These are phyloP conservation scores for Cadophora sp. DNA, from an alignment of 2,329 filamentous ascomycete species.

Conservation along the genomic window DNA sequence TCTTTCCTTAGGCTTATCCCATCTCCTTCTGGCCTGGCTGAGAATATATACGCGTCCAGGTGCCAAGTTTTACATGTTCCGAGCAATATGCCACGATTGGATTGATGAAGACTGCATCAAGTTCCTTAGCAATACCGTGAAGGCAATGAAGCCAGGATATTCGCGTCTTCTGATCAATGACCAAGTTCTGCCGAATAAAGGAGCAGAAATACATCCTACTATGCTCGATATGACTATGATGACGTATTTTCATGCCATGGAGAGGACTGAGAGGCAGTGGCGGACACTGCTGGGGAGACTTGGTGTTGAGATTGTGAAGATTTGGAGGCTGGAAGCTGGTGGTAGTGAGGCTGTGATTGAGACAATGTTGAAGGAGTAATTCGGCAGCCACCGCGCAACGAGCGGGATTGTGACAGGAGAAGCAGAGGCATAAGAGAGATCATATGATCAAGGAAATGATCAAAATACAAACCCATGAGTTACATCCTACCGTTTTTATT, in stretches of 20 bases:
- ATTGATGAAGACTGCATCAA: background rate
- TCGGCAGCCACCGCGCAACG: background rate
- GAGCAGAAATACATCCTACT: background rate
- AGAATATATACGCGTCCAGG: background rate
- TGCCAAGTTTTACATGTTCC: slow-evolving; percentile 16
- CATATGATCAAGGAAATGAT: no score
- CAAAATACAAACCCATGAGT: no score
- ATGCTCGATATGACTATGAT: slow-evolving; percentile 16
- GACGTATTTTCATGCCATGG: slow-evolving; percentile 7
- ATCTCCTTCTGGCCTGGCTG: background rate
- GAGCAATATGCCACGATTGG: slow-evolving; percentile 15
- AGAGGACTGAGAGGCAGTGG: slow-evolving; percentile 21
- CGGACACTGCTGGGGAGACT: background rate
- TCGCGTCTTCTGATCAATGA: slow-evolving; percentile 16
- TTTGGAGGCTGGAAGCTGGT: slow-evolving; percentile 10
- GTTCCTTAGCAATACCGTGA: background rate
- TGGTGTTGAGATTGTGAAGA: slow-evolving; percentile 20
- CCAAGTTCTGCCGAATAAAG: slow-evolving; percentile 6
- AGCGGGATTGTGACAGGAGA: no score
- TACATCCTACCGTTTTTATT: background rate
- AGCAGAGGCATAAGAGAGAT: no score
- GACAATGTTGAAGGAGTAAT: slow-evolving; percentile 12
- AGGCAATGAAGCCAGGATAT: slow-evolving; percentile 19
- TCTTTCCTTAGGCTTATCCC: no score
- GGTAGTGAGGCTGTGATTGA: slow-evolving; percentile 23